Conservation (phyloP, 2,329 filamentous ascomycete species). For the Pseudocercospora crystallina region DNA sequence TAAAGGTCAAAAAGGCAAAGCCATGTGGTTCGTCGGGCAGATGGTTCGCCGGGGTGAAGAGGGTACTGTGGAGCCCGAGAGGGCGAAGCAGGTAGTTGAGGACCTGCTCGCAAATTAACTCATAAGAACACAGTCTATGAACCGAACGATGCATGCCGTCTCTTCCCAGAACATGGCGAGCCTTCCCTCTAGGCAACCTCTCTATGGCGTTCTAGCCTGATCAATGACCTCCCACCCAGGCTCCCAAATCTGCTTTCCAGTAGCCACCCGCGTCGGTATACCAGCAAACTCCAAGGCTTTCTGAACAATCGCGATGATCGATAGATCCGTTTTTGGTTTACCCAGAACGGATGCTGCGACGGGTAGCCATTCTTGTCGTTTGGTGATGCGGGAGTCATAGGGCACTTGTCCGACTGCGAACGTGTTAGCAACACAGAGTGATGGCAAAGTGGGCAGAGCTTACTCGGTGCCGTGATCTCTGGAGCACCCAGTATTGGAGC, state of each 20-base stretch:
- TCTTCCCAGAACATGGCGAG: no score
- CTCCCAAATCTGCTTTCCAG: conserved; percentile 2
- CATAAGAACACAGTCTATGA: no score
- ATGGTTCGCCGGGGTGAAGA: conserved; percentile 63
- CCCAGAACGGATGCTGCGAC: background rate
- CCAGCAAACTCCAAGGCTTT: background rate
- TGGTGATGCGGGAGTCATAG: background rate
- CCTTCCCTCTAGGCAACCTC: no score
- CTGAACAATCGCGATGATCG: background rate
- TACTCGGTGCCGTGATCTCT: conserved; percentile 8
- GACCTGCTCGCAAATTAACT: conserved; percentile 38
- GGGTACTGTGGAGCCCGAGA: conserved; percentile 61
- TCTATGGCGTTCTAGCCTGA: no score
- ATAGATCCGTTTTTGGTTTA: background rate
- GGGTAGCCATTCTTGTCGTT: background rate
- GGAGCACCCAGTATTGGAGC: conserved; percentile 7
- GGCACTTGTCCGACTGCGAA: conserved; percentile 12
- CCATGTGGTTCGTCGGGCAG: conserved; percentile 67
- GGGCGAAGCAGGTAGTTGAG: conserved; percentile 56
- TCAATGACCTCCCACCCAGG: background rate
- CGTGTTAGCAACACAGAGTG: no score
- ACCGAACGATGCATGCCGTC: no score
- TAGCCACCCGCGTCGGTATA: background rate
- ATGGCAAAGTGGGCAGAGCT: no score
- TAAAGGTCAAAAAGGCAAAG: conserved; percentile 63